phyloP scores from a whole-genome alignment of 2,329 filamentous ascomycete species.

The Alternaria triticimaculans region DNA sequence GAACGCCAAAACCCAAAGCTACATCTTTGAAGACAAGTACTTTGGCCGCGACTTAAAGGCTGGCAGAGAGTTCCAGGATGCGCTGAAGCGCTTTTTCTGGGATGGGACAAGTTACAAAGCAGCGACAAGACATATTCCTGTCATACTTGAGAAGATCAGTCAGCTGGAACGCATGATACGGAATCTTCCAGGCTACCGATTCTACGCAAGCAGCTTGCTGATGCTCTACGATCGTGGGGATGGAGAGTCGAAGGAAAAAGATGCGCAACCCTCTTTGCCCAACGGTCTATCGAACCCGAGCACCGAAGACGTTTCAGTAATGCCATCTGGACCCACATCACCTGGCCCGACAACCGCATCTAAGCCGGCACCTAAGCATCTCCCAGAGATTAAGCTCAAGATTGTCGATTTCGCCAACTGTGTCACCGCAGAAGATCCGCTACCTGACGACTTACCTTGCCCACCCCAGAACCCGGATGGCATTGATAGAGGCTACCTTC shows the following conservation, averaged over 20 bases:
- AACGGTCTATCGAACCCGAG: slow-evolving; percentile 22
- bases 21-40: slow-evolving; percentile 98
- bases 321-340: slow-evolving; percentile 36
- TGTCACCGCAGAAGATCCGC: slow-evolving; percentile 80
- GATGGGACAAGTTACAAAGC: slow-evolving; percentile 83
- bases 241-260: slow-evolving; percentile 55
- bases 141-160: slow-evolving; percentile 82
- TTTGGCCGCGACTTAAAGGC: slow-evolving; percentile 88
- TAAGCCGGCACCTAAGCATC: slow-evolving; percentile 29
- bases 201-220: slow-evolving; percentile 92
- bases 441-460: slow-evolving; percentile 67
- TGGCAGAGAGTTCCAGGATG: slow-evolving; percentile 86
- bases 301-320: slow-evolving; percentile 27
- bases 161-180: slow-evolving; percentile 84
- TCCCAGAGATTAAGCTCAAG: slow-evolving; percentile 79
- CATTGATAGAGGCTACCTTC: slow-evolving; percentile 87
- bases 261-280: slow-evolving; percentile 4
- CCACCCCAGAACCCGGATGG: slow-evolving; percentile 81
- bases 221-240: slow-evolving; percentile 95
- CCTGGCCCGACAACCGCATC: slow-evolving; percentile 20
- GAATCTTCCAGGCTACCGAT: slow-evolving; percentile 81
- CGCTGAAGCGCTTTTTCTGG: slow-evolving; percentile 87
- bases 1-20: slow-evolving; percentile 82
- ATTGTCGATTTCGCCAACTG: slow-evolving; percentile 99
- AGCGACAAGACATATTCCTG: slow-evolving; percentile 84